These are phyloP conservation scores for Daldinia childiae DNA, from an alignment of 495 filamentous ascomycete species.

Conservation along the genomic window DNA sequence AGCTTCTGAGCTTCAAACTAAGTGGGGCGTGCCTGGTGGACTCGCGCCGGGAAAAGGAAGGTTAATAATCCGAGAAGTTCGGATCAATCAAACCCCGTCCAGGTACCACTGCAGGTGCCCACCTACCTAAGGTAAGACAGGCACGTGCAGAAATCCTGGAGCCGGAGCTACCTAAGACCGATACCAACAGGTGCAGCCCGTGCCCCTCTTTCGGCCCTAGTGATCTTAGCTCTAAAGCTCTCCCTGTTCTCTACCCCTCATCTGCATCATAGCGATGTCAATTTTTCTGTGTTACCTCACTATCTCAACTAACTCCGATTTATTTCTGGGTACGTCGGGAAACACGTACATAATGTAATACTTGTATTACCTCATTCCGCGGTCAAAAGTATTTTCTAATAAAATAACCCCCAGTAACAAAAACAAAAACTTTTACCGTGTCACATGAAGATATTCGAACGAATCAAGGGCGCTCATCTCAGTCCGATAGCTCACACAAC, in stretches of 20 bases:
- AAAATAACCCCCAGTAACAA: background rate
- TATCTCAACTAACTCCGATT: constrained; percentile 18
- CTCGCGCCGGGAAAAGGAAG: constrained; percentile 27
- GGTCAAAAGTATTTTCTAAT: background rate
- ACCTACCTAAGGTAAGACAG: too few species aligned
- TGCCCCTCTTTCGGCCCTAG: constrained; percentile 16
- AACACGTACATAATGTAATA: background rate
- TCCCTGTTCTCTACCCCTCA: constrained; percentile 28
- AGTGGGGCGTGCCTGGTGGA: constrained; percentile 26
- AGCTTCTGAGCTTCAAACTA: constrained; percentile 12
- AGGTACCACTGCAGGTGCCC: background rate
- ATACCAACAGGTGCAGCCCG: background rate
- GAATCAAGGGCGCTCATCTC: constrained; percentile 11
- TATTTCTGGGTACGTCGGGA: constrained; percentile 1
- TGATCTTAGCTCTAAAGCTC: constrained; percentile 12
- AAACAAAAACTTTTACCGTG: background rate
- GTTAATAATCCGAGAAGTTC: constrained; percentile 14
- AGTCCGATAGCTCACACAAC: constrained; percentile 18
- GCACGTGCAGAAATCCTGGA: background rate
- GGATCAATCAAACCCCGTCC: constrained; percentile 5
- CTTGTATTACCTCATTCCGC: background rate
- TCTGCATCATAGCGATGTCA: constrained; percentile 38
- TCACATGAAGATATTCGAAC: constrained; percentile 29
- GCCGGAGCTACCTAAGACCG: background rate
- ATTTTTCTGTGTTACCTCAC: constrained; percentile 20